Percentiles rank a stretch among this genome's conserved stretches.
Evolutionary conservation across 345 rosid species (phyloP).

Genomic region (Populus euphratica): DNA sequence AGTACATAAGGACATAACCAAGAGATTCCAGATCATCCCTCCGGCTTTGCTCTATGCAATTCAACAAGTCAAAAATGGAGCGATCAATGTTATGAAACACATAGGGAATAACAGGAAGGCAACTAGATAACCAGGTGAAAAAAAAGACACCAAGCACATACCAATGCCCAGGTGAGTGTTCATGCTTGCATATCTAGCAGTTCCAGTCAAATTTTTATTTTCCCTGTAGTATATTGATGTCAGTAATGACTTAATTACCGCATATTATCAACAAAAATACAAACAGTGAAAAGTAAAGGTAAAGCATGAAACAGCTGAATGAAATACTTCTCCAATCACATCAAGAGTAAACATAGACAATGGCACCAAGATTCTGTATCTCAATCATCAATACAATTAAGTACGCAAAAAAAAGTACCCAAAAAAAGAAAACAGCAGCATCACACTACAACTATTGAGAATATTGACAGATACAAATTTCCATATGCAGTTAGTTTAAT

Average conservation of each 20-base stretch:
- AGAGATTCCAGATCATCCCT: constrained; percentile 95
- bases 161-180: constrained; percentile 96
- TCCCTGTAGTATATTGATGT: constrained; percentile 46
- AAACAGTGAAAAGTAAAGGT: neutral
- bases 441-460: neutral
- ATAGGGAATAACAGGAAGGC: neutral
- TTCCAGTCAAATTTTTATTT: constrained; percentile 88
- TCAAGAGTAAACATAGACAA: neutral
- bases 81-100: neutral
- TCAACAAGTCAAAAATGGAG: neutral
- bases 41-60: constrained; percentile 77
- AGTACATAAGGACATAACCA: constrained; percentile 94
- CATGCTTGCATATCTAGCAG: constrained; percentile 97
- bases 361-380: neutral
- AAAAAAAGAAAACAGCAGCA: neutral
- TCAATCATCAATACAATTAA: neutral
- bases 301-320: neutral
- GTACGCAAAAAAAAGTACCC: neutral
- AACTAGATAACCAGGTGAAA: neutral
- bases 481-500: neutral
- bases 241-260: neutral
- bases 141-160: constrained; percentile 19
- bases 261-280: neutral
- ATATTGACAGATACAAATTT: neutral
- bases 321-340: neutral